Conservation (phyloP, 2,329 filamentous ascomycete genomes). For the Trichoderma endophyticum region DNA sequence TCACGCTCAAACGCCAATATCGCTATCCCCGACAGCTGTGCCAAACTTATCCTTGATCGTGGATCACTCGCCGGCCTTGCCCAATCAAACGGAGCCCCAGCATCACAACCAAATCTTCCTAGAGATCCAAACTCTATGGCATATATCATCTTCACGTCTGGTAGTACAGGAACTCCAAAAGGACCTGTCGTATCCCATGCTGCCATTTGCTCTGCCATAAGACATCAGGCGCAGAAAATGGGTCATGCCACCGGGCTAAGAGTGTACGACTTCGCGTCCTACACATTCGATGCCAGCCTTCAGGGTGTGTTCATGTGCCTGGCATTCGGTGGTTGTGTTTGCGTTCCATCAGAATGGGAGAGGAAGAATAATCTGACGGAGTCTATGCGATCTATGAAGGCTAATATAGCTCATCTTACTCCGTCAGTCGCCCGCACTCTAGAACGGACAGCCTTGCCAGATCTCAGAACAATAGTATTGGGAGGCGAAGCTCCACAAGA, state of each 20-base stretch:
- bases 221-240: neutral
- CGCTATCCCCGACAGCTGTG: no score
- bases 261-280: slow-evolving; percentile 11
- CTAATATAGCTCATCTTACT: slow-evolving; percentile 4
- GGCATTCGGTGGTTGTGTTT: neutral
- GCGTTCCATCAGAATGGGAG: neutral
- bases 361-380: neutral
- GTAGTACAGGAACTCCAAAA: neutral
- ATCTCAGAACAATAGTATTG: no score
- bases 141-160: slow-evolving; percentile 15
- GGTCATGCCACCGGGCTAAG: neutral
- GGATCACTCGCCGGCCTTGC: no score
- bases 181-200: neutral
- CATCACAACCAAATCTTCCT: no score
- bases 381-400: neutral
- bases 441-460: neutral
- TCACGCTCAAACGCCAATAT: no score
- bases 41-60: no score
- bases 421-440: neutral
- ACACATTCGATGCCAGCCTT: slow-evolving; percentile 5
- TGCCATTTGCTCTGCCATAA: neutral
- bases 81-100: no score
- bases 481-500: no score
- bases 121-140: no score
- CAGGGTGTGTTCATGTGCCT: no score